These are phyloP conservation scores for Condylostoma magnum DNA, from an alignment of 169 alveolate species.

Conservation along the genomic window DNA sequence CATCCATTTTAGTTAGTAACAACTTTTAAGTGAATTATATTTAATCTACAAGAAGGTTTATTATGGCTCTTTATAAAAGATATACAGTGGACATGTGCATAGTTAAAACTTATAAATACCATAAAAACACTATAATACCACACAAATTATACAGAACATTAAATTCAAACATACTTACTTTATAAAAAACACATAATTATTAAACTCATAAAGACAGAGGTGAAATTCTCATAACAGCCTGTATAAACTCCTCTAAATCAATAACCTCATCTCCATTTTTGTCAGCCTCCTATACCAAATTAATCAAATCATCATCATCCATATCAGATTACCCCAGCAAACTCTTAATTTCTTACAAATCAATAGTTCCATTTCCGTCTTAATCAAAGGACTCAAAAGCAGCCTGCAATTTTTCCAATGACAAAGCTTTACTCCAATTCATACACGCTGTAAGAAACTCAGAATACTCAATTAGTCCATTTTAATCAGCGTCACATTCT, in stretches of 20 bases:
- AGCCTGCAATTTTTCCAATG: not conserved
- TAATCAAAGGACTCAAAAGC: not conserved
- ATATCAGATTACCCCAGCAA: not conserved
- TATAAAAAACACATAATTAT: no score
- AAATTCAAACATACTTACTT: no score
- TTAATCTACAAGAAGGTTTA: no score
- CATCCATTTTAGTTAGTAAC: no score
- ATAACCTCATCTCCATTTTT: slow-evolving; percentile 9
- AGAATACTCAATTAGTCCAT: not conserved
- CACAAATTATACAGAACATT: no score
- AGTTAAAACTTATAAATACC: no score
- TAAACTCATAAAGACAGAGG: no score
- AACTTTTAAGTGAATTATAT: no score
- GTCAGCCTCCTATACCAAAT: slow-evolving; percentile 2
- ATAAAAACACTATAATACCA: no score
- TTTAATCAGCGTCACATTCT: not conserved
- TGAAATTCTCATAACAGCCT: not conserved
- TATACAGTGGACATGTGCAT: no score
- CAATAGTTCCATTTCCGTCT: not conserved
- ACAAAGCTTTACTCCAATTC: not conserved
- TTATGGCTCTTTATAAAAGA: no score
- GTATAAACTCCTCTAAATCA: slow-evolving; percentile 7
- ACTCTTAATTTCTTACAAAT: not conserved
- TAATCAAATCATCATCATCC: slow-evolving; percentile 1
- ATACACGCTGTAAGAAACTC: slow-evolving; percentile 1